Evolutionary conservation across 2,329 filamentous ascomycete genomes (phyloP).

Genomic region (Curvularia sp.): DNA sequence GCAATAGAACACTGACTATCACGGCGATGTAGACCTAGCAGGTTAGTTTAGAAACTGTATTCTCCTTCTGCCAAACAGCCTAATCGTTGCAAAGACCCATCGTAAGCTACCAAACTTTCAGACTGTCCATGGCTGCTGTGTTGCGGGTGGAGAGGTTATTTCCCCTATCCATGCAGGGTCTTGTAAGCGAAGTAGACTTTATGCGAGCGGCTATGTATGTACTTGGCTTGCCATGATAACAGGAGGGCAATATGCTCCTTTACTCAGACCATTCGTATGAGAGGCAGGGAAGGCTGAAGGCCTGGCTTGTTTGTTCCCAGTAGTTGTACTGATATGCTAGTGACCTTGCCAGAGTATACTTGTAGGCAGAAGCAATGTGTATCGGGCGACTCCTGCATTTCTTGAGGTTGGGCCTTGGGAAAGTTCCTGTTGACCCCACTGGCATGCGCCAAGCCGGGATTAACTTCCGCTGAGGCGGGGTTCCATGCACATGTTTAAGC

Average conservation of each 20-base stretch:
- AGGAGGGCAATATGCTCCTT: background rate
- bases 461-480: background rate
- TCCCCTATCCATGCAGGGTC: background rate
- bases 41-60: background rate
- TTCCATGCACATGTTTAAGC: background rate
- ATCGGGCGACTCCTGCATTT: background rate
- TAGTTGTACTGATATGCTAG: background rate
- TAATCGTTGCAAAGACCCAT: background rate
- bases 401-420: background rate
- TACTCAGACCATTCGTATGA: background rate
- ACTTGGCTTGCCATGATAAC: background rate
- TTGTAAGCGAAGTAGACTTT: background rate
- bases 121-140: background rate
- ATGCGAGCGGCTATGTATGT: background rate
- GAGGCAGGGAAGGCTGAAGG: background rate
- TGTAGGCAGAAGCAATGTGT: background rate
- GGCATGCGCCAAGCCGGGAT: background rate
- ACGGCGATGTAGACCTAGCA: background rate
- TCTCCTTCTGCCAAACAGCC: background rate
- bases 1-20: background rate
- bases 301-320: background rate
- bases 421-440: background rate
- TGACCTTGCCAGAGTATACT: background rate
- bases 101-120: background rate
- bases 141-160: background rate